Evolutionary conservation across 1,284 basidiomycete species (phyloP), one percentile per base, ranked within the genome.

Genomic region (Heterobasidion irregulare): DNA sequence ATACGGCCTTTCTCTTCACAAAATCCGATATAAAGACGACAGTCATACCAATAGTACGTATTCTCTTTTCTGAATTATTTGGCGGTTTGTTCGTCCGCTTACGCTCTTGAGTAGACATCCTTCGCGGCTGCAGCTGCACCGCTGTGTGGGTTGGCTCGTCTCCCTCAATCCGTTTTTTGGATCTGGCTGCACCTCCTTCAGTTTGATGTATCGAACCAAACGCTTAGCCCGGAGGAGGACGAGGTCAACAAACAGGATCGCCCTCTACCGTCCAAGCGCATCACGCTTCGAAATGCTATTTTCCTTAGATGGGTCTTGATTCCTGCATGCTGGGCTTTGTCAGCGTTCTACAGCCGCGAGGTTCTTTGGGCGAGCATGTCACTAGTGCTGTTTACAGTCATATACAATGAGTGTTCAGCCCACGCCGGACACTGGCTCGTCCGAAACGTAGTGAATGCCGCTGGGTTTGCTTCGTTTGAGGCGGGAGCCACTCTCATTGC

Each of bases 191-290:
- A 78, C 45, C 58, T 72, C 1, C 63, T 79, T 8, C 74, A 75
- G 41, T 72, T 72, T 58, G 62, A 71, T 48, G 62, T 77, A 16
- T 69, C 76, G 1, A 78, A 78, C 53, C 76, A 78, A 61, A 67
- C 66, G 47, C 62, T 71, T 2, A n/a, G 64, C 63, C 65, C 68
- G 0, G 68, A 69, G 16, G 77, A 78, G 58, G 76, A 79, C 57
- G 54, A 47, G 3, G 54, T 65, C 45, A 79, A 79, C 62, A 75
- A 77, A 56, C 68, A 72, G 0, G 72, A 73, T 64, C 61, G 76
- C 9, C 77, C 77, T 2, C 62, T 79, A 15, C 75, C 76, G 0
- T 63, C 75, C 5, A 68, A 70, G 8, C 68, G 71, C 2, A 71
- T 78, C 26, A 64, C 72, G 9, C 53, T 71, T 9, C 43, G 49